Conservation (phyloP, 169 alveolate genomes). For the Plasmodium sp. region DNA sequence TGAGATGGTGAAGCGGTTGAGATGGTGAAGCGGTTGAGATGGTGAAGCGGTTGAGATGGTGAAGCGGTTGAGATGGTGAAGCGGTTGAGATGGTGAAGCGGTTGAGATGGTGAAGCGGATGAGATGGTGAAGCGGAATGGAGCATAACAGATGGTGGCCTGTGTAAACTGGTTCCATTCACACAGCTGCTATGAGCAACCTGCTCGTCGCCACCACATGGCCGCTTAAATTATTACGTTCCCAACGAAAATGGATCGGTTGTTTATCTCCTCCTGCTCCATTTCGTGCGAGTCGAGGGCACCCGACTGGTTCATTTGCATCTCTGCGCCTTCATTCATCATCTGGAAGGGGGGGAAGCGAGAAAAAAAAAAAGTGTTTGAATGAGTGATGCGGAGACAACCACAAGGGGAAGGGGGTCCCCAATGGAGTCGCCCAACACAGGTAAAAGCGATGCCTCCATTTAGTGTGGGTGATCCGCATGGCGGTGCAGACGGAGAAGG, state of each 20-base stretch:
- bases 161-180: background rate
- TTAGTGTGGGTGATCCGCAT: background rate
- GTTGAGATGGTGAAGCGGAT: background rate
- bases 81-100: background rate
- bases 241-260: constrained; percentile 86
- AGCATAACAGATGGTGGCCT: background rate
- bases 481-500: background rate
- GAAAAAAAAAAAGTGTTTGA: background rate
- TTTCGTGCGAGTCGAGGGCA: constrained; percentile 57
- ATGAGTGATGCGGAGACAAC: background rate
- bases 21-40: too few relatives aligned
- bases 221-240: constrained; percentile 73
- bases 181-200: background rate
- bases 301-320: constrained; percentile 65
- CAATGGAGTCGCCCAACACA: background rate
- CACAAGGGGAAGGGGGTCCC: background rate
- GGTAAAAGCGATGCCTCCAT: background rate
- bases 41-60: too few relatives aligned
- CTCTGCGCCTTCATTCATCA: constrained; percentile 75
- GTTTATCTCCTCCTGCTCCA: constrained; percentile 83
- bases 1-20: too few relatives aligned
- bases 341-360: constrained; percentile 4
- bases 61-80: background rate
- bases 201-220: background rate
- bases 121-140: background rate